Evolutionary conservation across 2,329 filamentous ascomycete genomes (phyloP).

Genomic region (Lasiodiplodia theobromae): DNA sequence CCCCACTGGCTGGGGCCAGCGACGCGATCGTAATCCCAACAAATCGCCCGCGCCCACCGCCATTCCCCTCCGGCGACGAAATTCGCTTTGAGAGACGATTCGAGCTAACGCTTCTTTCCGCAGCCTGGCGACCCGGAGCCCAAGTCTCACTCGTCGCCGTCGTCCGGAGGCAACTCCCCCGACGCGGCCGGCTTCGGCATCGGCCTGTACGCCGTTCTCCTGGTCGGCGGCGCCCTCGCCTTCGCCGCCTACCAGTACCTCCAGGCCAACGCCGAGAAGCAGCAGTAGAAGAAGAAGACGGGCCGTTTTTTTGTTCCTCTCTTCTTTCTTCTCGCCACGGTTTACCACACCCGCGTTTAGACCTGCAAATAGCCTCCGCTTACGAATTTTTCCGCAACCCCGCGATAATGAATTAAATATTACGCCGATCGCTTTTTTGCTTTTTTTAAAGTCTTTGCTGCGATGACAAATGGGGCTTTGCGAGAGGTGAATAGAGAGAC

Average conservation of each 20-base stretch:
- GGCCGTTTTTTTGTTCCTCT: not conserved
- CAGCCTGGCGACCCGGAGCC: conserved; percentile 81
- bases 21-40: not conserved
- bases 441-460: not conserved
- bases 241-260: conserved; percentile 89
- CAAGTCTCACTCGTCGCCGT: conserved; percentile 62
- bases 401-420: not conserved
- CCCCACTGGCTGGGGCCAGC: not conserved
- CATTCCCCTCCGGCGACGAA: not conserved
- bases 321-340: not conserved
- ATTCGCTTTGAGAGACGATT: not conserved
- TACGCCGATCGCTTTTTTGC: too few relatives aligned
- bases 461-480: not conserved
- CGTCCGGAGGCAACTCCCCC: conserved; percentile 58
- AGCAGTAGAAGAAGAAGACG: not conserved
- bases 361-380: not conserved
- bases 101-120: conserved; percentile 29
- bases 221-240: conserved; percentile 77
- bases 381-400: not conserved
- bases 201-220: conserved; percentile 80
- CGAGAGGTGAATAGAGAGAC: not conserved
- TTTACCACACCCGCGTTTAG: not conserved
- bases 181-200: conserved; percentile 69
- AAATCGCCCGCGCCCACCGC: not conserved
- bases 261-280: conserved; percentile 56